Evolutionary conservation across 371 early-diverging fungal genomes (phyloP).

Genomic region (Batkoa obscura): DNA sequence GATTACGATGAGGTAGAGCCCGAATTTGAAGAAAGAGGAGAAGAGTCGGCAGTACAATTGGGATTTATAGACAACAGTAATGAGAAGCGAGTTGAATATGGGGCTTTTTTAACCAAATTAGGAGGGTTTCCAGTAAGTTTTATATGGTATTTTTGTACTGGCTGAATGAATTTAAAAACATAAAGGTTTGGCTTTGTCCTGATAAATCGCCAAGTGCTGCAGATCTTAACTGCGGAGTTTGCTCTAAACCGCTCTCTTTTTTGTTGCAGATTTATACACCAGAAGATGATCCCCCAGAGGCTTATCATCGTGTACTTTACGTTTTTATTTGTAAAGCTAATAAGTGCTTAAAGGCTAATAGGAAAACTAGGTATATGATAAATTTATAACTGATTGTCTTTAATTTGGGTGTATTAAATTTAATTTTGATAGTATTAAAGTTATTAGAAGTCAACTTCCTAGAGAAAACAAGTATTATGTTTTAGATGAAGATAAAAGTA

Average conservation of each 20-base stretch:
- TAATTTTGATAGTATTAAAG: conserved; percentile 43
- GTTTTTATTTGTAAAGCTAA: conserved; percentile 81
- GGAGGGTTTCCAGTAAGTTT: conserved; percentile 3
- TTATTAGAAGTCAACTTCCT: conserved; percentile 68
- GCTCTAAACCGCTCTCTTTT: conserved; percentile 55
- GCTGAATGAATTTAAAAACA: neutral
- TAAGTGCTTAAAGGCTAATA: conserved; percentile 42
- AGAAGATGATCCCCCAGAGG: conserved; percentile 66
- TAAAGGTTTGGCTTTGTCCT: conserved; percentile 72
- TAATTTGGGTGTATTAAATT: neutral
- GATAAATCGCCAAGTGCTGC: conserved; percentile 35
- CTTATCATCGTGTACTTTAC: conserved; percentile 78
- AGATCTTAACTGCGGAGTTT: conserved; percentile 50
- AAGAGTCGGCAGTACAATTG: too few species aligned
- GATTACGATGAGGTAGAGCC: too few species aligned
- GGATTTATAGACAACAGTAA: too few species aligned
- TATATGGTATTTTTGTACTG: neutral
- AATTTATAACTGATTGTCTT: neutral
- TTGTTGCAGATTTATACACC: conserved; percentile 86
- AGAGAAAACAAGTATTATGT: conserved; percentile 30
- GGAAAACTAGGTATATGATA: conserved; percentile 29
- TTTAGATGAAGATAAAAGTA: neutral
- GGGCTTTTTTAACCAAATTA: neutral
- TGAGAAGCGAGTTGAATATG: too few species aligned
- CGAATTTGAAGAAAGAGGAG: too few species aligned